Percentiles rank a stretch among this genome's conserved stretches.
Conservation (phyloP, 139 green algal genomes). For the Pycnococcus provasolii region DNA sequence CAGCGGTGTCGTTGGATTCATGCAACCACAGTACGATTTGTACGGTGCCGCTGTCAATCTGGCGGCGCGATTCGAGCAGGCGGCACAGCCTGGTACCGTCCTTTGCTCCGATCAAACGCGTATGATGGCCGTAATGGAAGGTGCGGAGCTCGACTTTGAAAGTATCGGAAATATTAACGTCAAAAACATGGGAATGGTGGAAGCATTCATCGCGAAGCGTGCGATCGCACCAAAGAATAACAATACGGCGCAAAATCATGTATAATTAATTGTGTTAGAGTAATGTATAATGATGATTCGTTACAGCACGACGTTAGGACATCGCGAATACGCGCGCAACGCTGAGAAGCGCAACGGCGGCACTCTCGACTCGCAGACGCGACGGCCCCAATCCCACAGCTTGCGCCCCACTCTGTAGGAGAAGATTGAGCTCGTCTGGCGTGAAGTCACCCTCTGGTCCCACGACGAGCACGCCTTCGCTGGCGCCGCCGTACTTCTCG, state of each 20-base stretch:
- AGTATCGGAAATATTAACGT: background rate
- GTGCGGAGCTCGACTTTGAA: background rate
- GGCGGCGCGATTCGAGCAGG: background rate
- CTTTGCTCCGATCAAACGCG: background rate
- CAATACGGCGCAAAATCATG: no score
- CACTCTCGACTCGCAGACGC: conserved; percentile 71
- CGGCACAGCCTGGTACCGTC: background rate
- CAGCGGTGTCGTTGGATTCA: background rate
- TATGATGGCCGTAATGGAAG: background rate
- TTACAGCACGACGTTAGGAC: no score
- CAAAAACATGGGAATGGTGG: background rate
- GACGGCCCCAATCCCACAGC: conserved; percentile 58
- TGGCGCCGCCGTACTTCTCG: background rate
- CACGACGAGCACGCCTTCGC: conserved; percentile 44
- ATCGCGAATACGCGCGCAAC: conserved; percentile 22
- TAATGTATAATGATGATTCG: no score
- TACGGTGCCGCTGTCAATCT: background rate
- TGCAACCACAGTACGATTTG: background rate
- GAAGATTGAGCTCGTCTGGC: conserved; percentile 40
- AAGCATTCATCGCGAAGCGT: no score
- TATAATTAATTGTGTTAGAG: no score
- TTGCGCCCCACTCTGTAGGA: conserved; percentile 42
- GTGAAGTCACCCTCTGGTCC: conserved; percentile 83
- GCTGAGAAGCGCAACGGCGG: conserved; percentile 61
- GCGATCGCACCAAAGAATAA: no score